Conservation (phyloP, 768 basidiomycete genomes). For the Tricholoma bakamatsutake region DNA sequence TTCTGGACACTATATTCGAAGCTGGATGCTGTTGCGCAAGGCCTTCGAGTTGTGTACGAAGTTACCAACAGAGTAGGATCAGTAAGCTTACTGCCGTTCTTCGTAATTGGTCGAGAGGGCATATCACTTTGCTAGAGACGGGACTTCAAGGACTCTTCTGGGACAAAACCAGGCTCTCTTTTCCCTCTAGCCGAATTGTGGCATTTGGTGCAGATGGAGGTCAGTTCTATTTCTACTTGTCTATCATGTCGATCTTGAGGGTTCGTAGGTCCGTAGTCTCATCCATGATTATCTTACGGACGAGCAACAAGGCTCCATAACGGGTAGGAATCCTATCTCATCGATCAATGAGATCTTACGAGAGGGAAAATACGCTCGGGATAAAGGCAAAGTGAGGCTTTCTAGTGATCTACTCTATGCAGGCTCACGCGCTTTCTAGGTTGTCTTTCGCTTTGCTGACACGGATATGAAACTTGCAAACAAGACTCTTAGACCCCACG, state of each 20-base stretch:
- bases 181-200: constrained; percentile 87
- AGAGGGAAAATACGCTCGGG: constrained; percentile 73
- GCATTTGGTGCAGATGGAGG: constrained; percentile 86
- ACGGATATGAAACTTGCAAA: constrained; percentile 71
- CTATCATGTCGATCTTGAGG: background rate
- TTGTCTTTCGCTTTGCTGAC: constrained; percentile 87
- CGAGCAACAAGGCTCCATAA: constrained; percentile 73
- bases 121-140: constrained; percentile 50
- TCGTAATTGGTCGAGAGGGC: background rate
- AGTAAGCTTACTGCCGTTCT: constrained; percentile 45
- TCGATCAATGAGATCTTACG: constrained; percentile 93
- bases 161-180: constrained; percentile 65
- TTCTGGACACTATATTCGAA: constrained; percentile 99
- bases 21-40: constrained; percentile 88
- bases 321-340: constrained; percentile 82
- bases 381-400: constrained; percentile 63
- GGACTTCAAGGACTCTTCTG: constrained; percentile 85
- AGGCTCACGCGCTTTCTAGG: constrained; percentile 34
- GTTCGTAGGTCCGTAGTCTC: constrained; percentile 66
- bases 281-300: constrained; percentile 90
- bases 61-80: constrained; percentile 87
- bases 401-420: background rate
- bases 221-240: constrained; percentile 25
- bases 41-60: constrained; percentile 84
- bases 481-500: constrained; percentile 66